A percentile compares a stretch with the other conserved stretches of the same genome.
These are phyloP conservation scores for Inosperma sp. DNA, from an alignment of 768 basidiomycete genomes.

Conservation along the genomic window DNA sequence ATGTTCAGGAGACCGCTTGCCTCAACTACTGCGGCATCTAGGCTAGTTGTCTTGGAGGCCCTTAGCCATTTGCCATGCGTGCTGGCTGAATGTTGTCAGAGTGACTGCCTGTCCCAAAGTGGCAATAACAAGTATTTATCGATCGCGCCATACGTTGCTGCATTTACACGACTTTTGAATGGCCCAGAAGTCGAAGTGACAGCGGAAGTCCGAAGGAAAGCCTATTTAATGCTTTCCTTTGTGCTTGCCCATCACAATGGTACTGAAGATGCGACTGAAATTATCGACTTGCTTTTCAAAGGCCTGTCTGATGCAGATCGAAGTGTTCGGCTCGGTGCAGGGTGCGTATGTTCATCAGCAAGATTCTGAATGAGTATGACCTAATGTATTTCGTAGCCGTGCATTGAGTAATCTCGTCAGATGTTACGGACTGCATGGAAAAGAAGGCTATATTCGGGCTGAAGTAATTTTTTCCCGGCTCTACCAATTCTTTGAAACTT, in stretches of 20 bases:
- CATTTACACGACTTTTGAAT: constrained; percentile 40
- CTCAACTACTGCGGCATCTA: constrained; percentile 23
- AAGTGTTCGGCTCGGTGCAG: constrained; percentile 59
- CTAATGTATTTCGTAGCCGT: constrained; percentile 32
- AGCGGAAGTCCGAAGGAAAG: constrained; percentile 40
- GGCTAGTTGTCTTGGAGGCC: constrained; percentile 31
- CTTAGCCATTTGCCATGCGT: constrained; percentile 35
- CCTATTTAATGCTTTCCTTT: constrained; percentile 37
- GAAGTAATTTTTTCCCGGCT: constrained; percentile 44
- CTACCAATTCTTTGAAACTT: constrained; percentile 43
- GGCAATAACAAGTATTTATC: constrained; percentile 24
- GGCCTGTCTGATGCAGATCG: constrained; percentile 55
- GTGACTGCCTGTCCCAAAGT: constrained; percentile 25
- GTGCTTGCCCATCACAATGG: constrained; percentile 42
- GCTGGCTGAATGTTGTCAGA: constrained; percentile 32
- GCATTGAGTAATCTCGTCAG: constrained; percentile 46
- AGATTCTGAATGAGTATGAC: neutral
- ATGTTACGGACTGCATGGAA: constrained; percentile 33
- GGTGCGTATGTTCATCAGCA: constrained; percentile 48
- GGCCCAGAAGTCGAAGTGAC: constrained; percentile 46
- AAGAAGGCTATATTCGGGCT: constrained; percentile 30
- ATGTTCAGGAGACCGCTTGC: constrained; percentile 35
- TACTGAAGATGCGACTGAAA: constrained; percentile 28
- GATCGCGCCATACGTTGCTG: constrained; percentile 32
- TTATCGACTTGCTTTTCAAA: constrained; percentile 37